Evolutionary conservation across 805 yeast species (phyloP).

Genomic region (Pichia californica): DNA sequence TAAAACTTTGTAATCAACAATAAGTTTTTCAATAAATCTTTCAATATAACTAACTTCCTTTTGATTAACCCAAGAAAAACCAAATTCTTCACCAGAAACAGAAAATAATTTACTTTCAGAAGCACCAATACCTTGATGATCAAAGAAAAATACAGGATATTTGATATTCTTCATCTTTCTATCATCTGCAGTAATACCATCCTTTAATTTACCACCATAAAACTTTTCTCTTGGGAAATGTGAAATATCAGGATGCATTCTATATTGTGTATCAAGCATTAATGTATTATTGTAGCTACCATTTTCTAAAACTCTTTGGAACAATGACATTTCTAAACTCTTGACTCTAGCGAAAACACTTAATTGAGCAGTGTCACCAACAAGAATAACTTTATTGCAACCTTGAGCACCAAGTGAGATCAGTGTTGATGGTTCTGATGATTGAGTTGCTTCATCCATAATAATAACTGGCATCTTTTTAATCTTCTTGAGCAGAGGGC

Average conservation of each 20-base stretch:
- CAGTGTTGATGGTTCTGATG: constrained; percentile 65
- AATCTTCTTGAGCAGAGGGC: constrained; percentile 51
- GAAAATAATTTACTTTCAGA: constrained; percentile 42
- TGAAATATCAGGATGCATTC: constrained; percentile 94
- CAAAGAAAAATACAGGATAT: constrained; percentile 56
- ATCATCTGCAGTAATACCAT: constrained; percentile 55
- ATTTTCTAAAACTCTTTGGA: constrained; percentile 58
- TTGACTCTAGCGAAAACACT: constrained; percentile 68
- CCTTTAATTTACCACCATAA: constrained; percentile 62
- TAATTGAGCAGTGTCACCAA: constrained; percentile 74
- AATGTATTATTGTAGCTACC: constrained; percentile 56
- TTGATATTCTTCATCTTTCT: constrained; percentile 41
- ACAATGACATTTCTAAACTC: constrained; percentile 56
- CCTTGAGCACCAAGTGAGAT: constrained; percentile 68
- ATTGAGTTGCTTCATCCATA: constrained; percentile 76
- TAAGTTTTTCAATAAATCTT: constrained; percentile 42
- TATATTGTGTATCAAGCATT: constrained; percentile 78
- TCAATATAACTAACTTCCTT: constrained; percentile 46
- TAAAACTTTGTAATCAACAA: constrained; percentile 46
- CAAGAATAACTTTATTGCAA: constrained; percentile 60
- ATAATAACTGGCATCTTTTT: constrained; percentile 52
- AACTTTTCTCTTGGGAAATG: constrained; percentile 77
- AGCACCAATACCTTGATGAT: constrained; percentile 40
- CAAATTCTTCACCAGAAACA: constrained; percentile 36
- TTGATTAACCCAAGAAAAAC: constrained; percentile 52